These are phyloP conservation scores for Camillea tinctor DNA, from an alignment of 2,329 filamentous ascomycete genomes.

Conservation along the genomic window DNA sequence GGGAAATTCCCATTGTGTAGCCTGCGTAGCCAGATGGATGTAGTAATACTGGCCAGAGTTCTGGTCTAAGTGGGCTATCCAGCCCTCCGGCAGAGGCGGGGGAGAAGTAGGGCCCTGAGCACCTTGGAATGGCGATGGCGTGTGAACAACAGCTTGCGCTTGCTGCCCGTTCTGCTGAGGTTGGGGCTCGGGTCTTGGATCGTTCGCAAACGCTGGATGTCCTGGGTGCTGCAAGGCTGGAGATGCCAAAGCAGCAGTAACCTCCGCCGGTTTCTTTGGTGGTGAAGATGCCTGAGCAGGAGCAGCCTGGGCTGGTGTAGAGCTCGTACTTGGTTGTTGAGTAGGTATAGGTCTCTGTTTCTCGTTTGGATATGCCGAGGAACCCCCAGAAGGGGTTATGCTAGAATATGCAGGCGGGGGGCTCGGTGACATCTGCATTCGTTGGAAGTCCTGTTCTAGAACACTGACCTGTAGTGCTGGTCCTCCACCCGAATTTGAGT, in stretches of 20 bases:
- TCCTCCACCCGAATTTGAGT: constrained; percentile 23
- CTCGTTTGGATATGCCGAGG: constrained; percentile 71
- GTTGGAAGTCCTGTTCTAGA: constrained; percentile 83
- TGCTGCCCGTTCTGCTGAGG: constrained; percentile 46
- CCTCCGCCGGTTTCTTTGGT: constrained; percentile 30
- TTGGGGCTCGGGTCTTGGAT: constrained; percentile 55
- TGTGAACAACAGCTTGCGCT: constrained; percentile 40
- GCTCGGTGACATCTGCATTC: constrained; percentile 74
- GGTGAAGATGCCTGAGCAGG: constrained; percentile 30
- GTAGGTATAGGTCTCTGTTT: constrained; percentile 60
- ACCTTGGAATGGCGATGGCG: constrained; percentile 43
- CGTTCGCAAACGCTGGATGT: constrained; percentile 91
- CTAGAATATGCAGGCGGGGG: constrained; percentile 96
- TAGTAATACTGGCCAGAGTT: constrained; percentile 99
- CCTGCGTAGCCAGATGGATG: constrained; percentile 91
- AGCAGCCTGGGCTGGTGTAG: constrained; percentile 27
- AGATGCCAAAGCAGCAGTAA: constrained; percentile 40
- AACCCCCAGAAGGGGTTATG: constrained; percentile 51
- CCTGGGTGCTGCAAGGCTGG: constrained; percentile 58
- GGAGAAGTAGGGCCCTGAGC: constrained; percentile 69
- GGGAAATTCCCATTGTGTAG: constrained; percentile 98
- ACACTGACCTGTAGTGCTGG: constrained; percentile 60
- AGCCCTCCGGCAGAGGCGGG: constrained; percentile 91
- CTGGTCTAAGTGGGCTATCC: constrained; percentile 95
- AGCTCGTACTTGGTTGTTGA: constrained; percentile 27